A percentile compares a stretch with the other conserved stretches of the same genome.
These are phyloP conservation scores for Boletus bicolor DNA, from an alignment of 768 basidiomycete genomes.

Conservation along the genomic window DNA sequence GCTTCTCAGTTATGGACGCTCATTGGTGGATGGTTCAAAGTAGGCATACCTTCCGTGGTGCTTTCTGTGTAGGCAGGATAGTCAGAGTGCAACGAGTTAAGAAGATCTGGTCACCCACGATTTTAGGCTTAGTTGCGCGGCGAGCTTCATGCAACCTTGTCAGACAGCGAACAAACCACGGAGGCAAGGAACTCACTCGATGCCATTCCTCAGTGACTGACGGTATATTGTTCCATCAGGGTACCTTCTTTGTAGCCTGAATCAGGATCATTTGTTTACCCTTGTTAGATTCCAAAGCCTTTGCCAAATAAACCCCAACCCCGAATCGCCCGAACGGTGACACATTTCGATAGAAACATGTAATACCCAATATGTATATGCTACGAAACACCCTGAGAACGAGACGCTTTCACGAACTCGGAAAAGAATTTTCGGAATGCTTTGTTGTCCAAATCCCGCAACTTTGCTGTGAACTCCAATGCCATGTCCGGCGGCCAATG, in stretches of 20 bases:
- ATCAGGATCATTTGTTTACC: conserved; percentile 27
- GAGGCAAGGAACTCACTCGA: conserved; percentile 23
- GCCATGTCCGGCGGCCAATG: conserved; percentile 80
- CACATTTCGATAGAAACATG: too few relatives aligned
- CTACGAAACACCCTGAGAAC: conserved; percentile 52
- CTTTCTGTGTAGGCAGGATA: conserved; percentile 34
- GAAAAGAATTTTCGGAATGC: conserved; percentile 83
- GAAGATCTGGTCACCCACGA: conserved; percentile 35
- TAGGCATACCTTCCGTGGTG: conserved; percentile 44
- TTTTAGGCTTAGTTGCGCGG: conserved; percentile 38
- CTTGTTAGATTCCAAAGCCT: conserved; percentile 33
- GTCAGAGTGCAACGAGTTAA: conserved; percentile 19
- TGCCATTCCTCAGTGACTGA: conserved; percentile 24
- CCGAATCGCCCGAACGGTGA: too few relatives aligned
- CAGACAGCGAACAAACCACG: conserved; percentile 3
- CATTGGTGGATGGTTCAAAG: not conserved
- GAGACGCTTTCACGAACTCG: conserved; percentile 75
- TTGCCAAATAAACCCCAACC: conserved; percentile 27
- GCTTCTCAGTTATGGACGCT: not conserved
- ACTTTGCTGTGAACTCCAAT: conserved; percentile 71
- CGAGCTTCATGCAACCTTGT: conserved; percentile 22
- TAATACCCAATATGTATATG: conserved; percentile 1
- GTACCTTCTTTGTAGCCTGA: conserved; percentile 1
- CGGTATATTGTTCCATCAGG: conserved; percentile 15
- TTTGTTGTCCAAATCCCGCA: conserved; percentile 72